phyloP scores from a whole-genome alignment of 768 basidiomycete genomes.

The Amanita muscaria region DNA sequence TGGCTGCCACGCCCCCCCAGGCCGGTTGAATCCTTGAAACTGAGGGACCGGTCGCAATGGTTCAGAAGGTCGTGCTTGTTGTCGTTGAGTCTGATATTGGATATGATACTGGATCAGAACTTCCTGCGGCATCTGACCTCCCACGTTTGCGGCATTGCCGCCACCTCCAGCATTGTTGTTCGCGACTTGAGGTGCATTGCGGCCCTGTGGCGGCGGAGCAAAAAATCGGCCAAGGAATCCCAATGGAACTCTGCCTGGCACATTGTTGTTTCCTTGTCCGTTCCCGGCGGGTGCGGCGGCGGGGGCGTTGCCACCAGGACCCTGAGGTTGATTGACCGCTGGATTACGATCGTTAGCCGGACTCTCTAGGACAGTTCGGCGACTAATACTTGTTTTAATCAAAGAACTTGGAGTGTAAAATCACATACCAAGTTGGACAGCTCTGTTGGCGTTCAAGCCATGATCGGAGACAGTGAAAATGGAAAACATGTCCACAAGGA shows the following conservation, averaged over 20 bases:
- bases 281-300: slow-evolving; percentile 19
- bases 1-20: slow-evolving; percentile 55
- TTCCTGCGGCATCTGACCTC: slow-evolving; percentile 32
- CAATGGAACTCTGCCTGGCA: slow-evolving; percentile 37
- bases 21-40: slow-evolving; percentile 56
- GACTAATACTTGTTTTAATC: slow-evolving; percentile 32
- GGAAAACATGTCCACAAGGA: slow-evolving; percentile 96
- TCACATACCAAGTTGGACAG: slow-evolving; percentile 90
- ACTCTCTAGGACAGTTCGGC: slow-evolving; percentile 66
- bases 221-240: slow-evolving; percentile 51
- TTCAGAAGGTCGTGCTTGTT: slow-evolving; percentile 18
- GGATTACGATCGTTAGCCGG: slow-evolving; percentile 22
- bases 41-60: slow-evolving; percentile 40
- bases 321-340: slow-evolving; percentile 25
- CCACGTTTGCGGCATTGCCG: slow-evolving; percentile 24
- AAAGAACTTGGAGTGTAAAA: slow-evolving; percentile 3
- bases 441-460: slow-evolving; percentile 99
- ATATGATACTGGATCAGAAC: slow-evolving; percentile 60
- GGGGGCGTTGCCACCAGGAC: slow-evolving; percentile 13
- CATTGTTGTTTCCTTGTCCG: slow-evolving; percentile 32
- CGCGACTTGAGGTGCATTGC: background rate
- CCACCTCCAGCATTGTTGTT: background rate
- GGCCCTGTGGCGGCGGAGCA: slow-evolving; percentile 36
- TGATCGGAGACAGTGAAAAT: slow-evolving; percentile 92
- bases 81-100: slow-evolving; percentile 38